phyloP scores from a whole-genome alignment of 1,284 basidiomycete genomes.

The Apiotrichum akiyoshidainum region DNA sequence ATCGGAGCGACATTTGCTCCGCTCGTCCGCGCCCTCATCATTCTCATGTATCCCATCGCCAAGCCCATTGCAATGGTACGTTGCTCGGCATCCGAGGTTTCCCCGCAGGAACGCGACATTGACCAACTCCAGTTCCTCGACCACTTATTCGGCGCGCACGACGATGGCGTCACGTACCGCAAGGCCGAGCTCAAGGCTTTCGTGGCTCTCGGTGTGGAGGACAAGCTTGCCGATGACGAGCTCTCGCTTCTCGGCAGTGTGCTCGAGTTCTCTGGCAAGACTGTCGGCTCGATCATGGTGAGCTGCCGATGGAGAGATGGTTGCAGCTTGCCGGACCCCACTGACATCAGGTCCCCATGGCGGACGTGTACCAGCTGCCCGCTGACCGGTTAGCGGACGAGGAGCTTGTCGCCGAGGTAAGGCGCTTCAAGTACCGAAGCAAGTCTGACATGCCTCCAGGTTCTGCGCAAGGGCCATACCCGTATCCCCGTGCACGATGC shows the following conservation, averaged over 20 bases:
- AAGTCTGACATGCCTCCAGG: constrained; percentile 7
- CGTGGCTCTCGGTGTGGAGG: constrained; percentile 64
- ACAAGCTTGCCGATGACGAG: constrained; percentile 77
- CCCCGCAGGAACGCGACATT: background rate
- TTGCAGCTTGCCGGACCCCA: background rate
- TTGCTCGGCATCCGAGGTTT: background rate
- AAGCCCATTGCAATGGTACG: constrained; percentile 48
- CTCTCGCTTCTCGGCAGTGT: constrained; percentile 80
- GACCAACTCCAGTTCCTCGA: constrained; percentile 43
- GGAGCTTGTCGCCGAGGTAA: constrained; percentile 66
- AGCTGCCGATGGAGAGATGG: constrained; percentile 8
- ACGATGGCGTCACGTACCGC: constrained; percentile 68
- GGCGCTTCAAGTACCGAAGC: too few relatives aligned
- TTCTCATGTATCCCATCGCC: constrained; percentile 52
- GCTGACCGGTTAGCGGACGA: constrained; percentile 55
- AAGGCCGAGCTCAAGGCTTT: constrained; percentile 89
- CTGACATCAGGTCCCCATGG: constrained; percentile 47
- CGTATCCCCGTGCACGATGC: constrained; percentile 84
- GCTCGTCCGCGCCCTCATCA: constrained; percentile 51
- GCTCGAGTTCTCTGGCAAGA: constrained; percentile 75
- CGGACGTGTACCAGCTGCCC: constrained; percentile 52
- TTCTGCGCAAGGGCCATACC: constrained; percentile 52
- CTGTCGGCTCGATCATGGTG: constrained; percentile 71
- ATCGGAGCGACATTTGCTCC: constrained; percentile 55
- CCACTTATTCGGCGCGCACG: constrained; percentile 53